These are phyloP conservation scores for Apostasia ramifera DNA, from an alignment of 106 monocot genomes.

Conservation along the genomic window DNA sequence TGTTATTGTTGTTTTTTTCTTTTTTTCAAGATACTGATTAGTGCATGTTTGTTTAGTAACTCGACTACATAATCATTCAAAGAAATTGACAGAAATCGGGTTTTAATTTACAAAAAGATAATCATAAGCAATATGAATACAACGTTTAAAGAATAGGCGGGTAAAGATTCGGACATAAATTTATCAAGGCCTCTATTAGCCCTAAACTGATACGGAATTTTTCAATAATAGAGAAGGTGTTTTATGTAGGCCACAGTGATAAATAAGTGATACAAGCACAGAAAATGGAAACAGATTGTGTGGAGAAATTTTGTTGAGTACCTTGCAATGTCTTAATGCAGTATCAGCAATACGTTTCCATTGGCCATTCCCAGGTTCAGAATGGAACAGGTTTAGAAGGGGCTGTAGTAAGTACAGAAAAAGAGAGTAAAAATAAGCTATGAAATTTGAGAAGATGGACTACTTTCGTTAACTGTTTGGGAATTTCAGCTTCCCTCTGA, in stretches of 20 bases:
- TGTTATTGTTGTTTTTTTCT: no score
- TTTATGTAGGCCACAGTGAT: no score
- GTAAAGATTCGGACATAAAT: no score
- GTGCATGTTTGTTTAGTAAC: no score
- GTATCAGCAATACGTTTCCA: constrained; percentile 90
- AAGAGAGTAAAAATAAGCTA: not conserved
- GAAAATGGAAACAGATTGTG: not conserved
- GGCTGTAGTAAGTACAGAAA: constrained; percentile 40
- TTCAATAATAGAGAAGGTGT: not conserved
- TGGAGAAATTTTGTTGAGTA: constrained; percentile 12
- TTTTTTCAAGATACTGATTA: no score
- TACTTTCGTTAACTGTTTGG: not conserved
- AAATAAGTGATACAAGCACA: no score
- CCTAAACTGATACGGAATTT: not conserved
- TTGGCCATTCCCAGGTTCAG: constrained; percentile 89
- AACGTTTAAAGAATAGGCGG: no score
- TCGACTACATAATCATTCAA: no score
- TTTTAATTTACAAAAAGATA: no score
- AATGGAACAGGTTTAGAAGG: constrained; percentile 87
- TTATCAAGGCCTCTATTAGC: not conserved
- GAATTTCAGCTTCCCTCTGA: no score
- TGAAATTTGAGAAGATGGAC: not conserved
- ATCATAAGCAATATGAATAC: no score
- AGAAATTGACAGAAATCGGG: no score
- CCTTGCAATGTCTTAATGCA: constrained; percentile 80